Evolutionary conservation across 2,329 filamentous ascomycete genomes (phyloP), one percentile per base, ranked within the genome.

Genomic region (Arthrobotrys sphaeroides): DNA sequence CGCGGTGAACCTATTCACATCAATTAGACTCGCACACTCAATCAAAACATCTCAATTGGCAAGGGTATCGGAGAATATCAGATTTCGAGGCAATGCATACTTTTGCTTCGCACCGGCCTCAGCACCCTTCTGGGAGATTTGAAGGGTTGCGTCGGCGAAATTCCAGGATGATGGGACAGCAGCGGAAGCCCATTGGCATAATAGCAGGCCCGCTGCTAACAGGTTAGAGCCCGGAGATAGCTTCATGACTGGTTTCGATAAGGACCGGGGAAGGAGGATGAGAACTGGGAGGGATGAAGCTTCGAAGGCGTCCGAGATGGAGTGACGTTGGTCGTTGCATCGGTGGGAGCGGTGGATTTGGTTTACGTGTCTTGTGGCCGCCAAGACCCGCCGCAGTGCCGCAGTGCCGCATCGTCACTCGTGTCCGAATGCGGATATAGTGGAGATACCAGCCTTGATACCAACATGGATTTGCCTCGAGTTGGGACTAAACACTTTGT

Each of bases 1-100:
- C 18, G 86, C 83, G 75, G 84, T 84, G 78, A 93, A 85, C 69
- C 90, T 92, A 79, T 9, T 18, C 7, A 38, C 31, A 1, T 20
- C 40, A 24, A 3, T 2, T 38, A n/a, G 7, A 9, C 38, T 24
- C 6, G 18, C 16, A 4, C 24, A 18, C 6, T 31, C 12, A 28
- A 0, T 13, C 16, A 26, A 3, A 38, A 22, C 3, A 7, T 10
- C 9, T 13, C 61, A 65, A 65, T 53, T 51, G 33, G 7, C 20
- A 13, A n/a, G 20, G 9, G 42, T 60, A 36, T 53, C 1, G 33
- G 10, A 5, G 18, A 43, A 18, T 62, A n/a, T n/a, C 2, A 33
- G 5, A 55, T n/a, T n/a, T n/a, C n/a, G n/a, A n/a, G n/a, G n/a
- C n/a, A n/a, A n/a, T n/a, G 22, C 70, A 33, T 74, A 74, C 70